Conservation (phyloP, 148 eudicot species). For the Persicaria tinctoria region DNA sequence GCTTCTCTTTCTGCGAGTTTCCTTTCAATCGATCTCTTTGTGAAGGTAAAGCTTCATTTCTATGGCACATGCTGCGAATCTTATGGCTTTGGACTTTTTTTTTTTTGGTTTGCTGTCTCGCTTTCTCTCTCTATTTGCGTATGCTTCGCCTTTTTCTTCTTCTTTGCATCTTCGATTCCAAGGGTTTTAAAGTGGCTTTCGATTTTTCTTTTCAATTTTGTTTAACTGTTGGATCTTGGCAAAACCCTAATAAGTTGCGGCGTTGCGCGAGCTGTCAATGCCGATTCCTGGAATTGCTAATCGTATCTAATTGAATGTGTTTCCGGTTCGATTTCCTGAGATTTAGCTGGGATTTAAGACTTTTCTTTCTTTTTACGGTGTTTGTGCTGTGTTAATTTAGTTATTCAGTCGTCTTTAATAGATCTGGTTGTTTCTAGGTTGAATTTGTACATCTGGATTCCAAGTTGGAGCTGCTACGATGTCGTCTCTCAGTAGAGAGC, state of each 20-base stretch:
- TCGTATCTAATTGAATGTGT: slow-evolving; percentile 1
- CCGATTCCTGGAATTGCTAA: not conserved
- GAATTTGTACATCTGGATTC: not conserved
- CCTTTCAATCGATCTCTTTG: slow-evolving; percentile 11
- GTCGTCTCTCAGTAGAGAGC: slow-evolving; percentile 90
- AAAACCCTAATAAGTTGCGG: slow-evolving; percentile 2
- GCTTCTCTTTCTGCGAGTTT: not conserved
- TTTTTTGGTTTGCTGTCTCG: not conserved
- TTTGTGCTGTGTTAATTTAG: not conserved
- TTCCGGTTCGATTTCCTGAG: not conserved
- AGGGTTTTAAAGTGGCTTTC: slow-evolving; percentile 13
- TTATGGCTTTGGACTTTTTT: slow-evolving; percentile 6
- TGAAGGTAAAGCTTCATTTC: slow-evolving; percentile 11
- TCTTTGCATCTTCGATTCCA: slow-evolving; percentile 10
- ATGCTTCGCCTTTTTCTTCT: not conserved
- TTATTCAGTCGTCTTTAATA: not conserved
- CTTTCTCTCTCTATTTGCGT: slow-evolving; percentile 3
- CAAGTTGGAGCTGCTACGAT: slow-evolving; percentile 25
- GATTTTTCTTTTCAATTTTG: not conserved
- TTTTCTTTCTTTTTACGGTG: not conserved
- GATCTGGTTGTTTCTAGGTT: slow-evolving; percentile 10
- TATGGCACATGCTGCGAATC: slow-evolving; percentile 10
- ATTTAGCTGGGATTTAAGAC: slow-evolving; percentile 1
- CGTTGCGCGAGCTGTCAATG: slow-evolving; percentile 11
- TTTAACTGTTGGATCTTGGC: not conserved